Conservation (phyloP, 768 basidiomycete species). For the Paxillus ammoniavirescens region DNA sequence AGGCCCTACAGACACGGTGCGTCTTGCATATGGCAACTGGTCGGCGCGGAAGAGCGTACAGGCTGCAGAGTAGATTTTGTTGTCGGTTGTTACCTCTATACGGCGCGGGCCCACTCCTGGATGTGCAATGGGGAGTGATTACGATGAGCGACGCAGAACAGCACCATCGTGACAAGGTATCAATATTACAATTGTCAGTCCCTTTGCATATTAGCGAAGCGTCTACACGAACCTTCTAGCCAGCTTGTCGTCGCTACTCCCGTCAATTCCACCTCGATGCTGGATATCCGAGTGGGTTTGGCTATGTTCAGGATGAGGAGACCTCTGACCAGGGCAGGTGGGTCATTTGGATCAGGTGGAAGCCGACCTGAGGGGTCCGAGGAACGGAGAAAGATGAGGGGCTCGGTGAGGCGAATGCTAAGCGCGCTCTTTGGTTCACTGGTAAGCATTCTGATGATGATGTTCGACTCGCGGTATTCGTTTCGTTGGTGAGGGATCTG, state of each 20-base stretch:
- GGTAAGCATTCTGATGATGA: conserved; percentile 7
- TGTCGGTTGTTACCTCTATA: conserved; percentile 74
- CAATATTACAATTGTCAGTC: background rate
- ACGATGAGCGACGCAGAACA: background rate
- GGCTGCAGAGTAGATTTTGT: conserved; percentile 66
- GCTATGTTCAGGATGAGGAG: conserved; percentile 58
- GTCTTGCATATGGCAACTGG: conserved; percentile 29
- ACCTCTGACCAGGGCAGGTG: conserved; percentile 65
- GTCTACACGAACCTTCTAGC: conserved; percentile 72
- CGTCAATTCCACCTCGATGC: conserved; percentile 76
- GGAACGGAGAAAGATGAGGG: conserved; percentile 67
- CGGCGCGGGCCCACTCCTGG: conserved; percentile 66
- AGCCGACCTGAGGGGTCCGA: conserved; percentile 44
- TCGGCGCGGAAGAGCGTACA: conserved; percentile 76
- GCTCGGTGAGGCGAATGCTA: conserved; percentile 65
- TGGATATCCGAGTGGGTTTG: conserved; percentile 84
- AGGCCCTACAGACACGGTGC: conserved; percentile 23
- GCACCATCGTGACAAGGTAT: background rate
- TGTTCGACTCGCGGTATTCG: background rate
- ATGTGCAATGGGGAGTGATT: background rate
- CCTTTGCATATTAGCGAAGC: conserved; percentile 16
- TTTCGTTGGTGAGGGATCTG: background rate
- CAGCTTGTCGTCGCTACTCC: conserved; percentile 70
- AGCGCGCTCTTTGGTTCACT: conserved; percentile 41
- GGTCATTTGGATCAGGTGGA: conserved; percentile 38